Evolutionary conservation across 2,329 filamentous ascomycete genomes (phyloP).

Genomic region (Elsinoe ampelina): DNA sequence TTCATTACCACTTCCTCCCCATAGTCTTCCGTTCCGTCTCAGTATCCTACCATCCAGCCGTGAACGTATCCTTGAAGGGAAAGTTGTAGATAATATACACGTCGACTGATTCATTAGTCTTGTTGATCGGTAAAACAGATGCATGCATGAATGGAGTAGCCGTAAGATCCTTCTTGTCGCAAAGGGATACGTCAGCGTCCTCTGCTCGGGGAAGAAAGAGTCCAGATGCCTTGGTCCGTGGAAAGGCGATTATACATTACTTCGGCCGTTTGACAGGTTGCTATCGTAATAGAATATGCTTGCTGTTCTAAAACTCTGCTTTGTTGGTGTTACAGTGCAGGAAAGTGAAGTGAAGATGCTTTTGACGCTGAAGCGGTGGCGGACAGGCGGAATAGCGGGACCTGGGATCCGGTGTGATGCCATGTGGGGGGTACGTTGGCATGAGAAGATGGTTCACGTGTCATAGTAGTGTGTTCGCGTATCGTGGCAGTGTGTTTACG

Average conservation of each 20-base stretch:
- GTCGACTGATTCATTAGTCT: constrained; percentile 2
- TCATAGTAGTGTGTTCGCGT: no score
- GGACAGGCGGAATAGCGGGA: background rate
- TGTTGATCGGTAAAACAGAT: background rate
- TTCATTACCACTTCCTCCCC: background rate
- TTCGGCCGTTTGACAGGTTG: background rate
- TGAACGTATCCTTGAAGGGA: background rate
- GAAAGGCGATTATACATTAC: constrained; percentile 6
- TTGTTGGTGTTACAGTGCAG: background rate
- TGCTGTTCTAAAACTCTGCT: background rate
- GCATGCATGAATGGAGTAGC: background rate
- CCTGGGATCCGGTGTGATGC: background rate
- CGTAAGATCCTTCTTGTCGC: background rate
- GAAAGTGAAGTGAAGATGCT: background rate
- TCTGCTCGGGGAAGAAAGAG: background rate
- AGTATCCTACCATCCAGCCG: background rate
- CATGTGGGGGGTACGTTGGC: background rate
- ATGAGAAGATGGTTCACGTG: no score
- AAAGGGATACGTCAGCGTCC: background rate
- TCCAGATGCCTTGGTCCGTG: background rate
- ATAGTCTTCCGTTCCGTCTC: background rate
- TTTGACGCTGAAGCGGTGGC: background rate
- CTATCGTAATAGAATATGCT: background rate
- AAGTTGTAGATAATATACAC: constrained; percentile 5
- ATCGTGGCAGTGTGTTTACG: no score